Evolutionary conservation across 2,329 filamentous ascomycete genomes (phyloP), one percentile per base, ranked within the genome.

Genomic region (Orbilia brochopaga): DNA sequence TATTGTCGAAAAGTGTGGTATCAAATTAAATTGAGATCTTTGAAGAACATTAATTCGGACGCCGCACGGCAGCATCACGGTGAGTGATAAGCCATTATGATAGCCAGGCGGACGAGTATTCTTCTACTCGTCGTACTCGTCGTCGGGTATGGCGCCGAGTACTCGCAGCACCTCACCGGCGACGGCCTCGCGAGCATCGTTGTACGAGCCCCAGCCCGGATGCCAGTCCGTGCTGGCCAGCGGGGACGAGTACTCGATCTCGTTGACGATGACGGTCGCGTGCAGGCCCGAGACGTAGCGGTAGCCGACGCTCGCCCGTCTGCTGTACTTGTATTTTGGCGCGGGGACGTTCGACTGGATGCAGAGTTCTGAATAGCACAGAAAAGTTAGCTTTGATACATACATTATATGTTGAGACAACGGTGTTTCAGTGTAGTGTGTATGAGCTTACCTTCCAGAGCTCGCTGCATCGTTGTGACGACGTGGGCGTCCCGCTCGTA

Each of bases 61-160:
- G 32, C 13, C 7, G 32, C 13, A 37, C 13, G 13, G n/a, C 32
- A 37, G 13, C 6, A 37, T 37, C 32, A 13, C 6, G 32, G 32
- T 7, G 13, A 7, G 32, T 37, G 32, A n/a, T n/a, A n/a, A n/a
- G n/a, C n/a, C n/a, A n/a, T n/a, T n/a, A n/a, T n/a, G n/a, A n/a
- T n/a, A n/a, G n/a, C n/a, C n/a, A n/a, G n/a, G n/a, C n/a, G n/a
- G n/a, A n/a, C n/a, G n/a, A n/a, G n/a, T n/a, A n/a, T n/a, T n/a
- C n/a, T n/a, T n/a, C 54, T 53, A 72, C 30, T 72, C 67, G 24
- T 72, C 67, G 17, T 72, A 72, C 44, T 72, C 67, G 48, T 72
- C 67, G 30, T 72, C 67, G n/a, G 48, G 60, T 15, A 72, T 72
- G 27, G 60, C 67, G 52, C 67, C 67, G 2, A 72, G 60, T 17